phyloP scores from a whole-genome alignment of 768 basidiomycete species.

The Macrolepiota fuliginosa region DNA sequence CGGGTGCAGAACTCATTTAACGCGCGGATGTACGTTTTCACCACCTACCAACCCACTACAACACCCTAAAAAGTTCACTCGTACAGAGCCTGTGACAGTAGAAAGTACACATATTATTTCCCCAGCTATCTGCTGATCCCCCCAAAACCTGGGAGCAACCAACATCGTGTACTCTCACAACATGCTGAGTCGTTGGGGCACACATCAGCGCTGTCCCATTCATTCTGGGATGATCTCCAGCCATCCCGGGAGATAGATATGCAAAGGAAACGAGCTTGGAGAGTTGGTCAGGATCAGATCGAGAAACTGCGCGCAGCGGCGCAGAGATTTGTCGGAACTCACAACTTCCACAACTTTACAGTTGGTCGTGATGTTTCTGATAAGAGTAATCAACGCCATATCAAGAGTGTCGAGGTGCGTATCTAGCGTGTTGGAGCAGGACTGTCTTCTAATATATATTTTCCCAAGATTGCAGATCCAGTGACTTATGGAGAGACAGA shows the following conservation, averaged over 20 bases:
- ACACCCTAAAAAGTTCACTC: constrained; percentile 15
- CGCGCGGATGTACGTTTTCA: constrained; percentile 56
- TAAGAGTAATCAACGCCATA: constrained; percentile 77
- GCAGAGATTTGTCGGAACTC: constrained; percentile 77
- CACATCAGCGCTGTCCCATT: constrained; percentile 30
- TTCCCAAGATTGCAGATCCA: constrained; percentile 72
- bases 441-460: not conserved
- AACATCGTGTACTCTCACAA: constrained; percentile 35
- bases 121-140: constrained; percentile 92
- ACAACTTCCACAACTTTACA: constrained; percentile 99
- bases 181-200: constrained; percentile 21
- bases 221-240: constrained; percentile 58
- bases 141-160: constrained; percentile 72
- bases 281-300: constrained; percentile 53
- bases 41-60: constrained; percentile 1
- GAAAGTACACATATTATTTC: constrained; percentile 97
- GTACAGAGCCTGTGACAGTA: constrained; percentile 83
- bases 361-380: constrained; percentile 84
- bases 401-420: constrained; percentile 81
- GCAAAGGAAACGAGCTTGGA: constrained; percentile 68
- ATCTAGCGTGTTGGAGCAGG: not conserved
- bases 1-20: constrained; percentile 83
- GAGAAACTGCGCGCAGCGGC: constrained; percentile 54
- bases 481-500: constrained; percentile 87
- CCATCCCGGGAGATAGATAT: constrained; percentile 57